Percentiles rank a stretch among this genome's conserved stretches.
phyloP scores from a whole-genome alignment of 352 stramenopile genomes.

The Pythium plurisporium region DNA sequence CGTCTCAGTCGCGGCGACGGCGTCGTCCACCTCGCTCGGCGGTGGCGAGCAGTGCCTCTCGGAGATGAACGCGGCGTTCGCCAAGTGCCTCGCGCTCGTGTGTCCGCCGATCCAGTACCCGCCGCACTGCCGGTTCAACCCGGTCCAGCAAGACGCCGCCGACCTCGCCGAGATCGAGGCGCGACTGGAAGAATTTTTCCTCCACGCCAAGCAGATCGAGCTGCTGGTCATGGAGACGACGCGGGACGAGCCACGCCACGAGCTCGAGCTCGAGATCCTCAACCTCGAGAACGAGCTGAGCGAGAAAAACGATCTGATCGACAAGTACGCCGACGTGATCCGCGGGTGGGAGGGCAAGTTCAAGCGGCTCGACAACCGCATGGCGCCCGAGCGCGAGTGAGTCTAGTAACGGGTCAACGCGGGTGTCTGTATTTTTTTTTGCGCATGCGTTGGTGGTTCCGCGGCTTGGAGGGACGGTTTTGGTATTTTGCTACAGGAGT shows the following conservation, averaged over 20 bases:
- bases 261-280: conserved; percentile 72
- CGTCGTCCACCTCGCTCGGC: neutral
- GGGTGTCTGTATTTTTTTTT: too few relatives aligned
- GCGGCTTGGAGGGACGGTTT: too few relatives aligned
- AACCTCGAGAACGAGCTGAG: conserved; percentile 67
- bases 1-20: neutral
- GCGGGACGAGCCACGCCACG: conserved; percentile 26
- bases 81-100: conserved; percentile 68
- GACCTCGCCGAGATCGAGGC: conserved; percentile 69
- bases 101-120: conserved; percentile 80
- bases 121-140: conserved; percentile 79
- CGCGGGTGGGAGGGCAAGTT: conserved; percentile 84
- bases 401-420: too few relatives aligned
- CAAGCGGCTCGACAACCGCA: conserved; percentile 64
- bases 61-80: conserved; percentile 75
- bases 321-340: conserved; percentile 83
- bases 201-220: conserved; percentile 80
- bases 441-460: too few relatives aligned
- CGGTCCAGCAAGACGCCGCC: conserved; percentile 70
- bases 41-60: conserved; percentile 38
- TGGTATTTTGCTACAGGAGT: too few relatives aligned
- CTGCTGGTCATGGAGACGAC: conserved; percentile 47
- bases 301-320: conserved; percentile 83
- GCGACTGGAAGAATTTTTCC: conserved; percentile 71
- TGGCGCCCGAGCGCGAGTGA: conserved; percentile 53